These are phyloP conservation scores for Suhomyces prunicola DNA, from an alignment of 805 yeast species.

Conservation along the genomic window DNA sequence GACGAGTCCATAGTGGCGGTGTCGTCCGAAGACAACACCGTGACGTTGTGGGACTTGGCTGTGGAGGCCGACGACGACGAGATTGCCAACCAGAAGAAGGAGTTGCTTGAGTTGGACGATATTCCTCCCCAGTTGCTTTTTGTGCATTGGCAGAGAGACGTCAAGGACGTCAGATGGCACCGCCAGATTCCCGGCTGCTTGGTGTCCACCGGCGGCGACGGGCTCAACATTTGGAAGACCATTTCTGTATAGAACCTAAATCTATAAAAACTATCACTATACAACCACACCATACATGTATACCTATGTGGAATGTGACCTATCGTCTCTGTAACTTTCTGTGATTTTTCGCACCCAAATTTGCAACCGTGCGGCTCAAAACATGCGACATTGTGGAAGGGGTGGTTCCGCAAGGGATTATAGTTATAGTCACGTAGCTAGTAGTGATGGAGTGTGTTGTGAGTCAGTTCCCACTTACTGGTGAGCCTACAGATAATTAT, in stretches of 20 bases:
- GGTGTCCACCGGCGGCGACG: conserved; percentile 93
- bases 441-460: no score
- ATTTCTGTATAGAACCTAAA: conserved; percentile 88
- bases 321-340: no score
- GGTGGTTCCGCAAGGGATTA: no score
- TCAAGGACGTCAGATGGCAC: conserved; percentile 98
- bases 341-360: not conserved
- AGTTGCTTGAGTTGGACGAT: conserved; percentile 74
- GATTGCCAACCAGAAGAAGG: conserved; percentile 78
- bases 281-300: no score
- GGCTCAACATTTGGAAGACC: conserved; percentile 93
- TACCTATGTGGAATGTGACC: no score
- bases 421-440: no score
- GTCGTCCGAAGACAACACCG: conserved; percentile 94
- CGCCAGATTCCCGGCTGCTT: conserved; percentile 93
- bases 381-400: no score
- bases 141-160: conserved; percentile 98
- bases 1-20: conserved; percentile 97
- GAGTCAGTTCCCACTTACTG: no score
- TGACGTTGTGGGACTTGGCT: conserved; percentile 95
- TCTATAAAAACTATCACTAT: no score
- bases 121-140: conserved; percentile 94
- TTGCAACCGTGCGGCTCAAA: not conserved
- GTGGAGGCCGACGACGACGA: conserved; percentile 99
- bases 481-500: no score